Evolutionary conservation across 2,329 filamentous ascomycete species (phyloP).

Genomic region (Plectosphaerella cucumerina): DNA sequence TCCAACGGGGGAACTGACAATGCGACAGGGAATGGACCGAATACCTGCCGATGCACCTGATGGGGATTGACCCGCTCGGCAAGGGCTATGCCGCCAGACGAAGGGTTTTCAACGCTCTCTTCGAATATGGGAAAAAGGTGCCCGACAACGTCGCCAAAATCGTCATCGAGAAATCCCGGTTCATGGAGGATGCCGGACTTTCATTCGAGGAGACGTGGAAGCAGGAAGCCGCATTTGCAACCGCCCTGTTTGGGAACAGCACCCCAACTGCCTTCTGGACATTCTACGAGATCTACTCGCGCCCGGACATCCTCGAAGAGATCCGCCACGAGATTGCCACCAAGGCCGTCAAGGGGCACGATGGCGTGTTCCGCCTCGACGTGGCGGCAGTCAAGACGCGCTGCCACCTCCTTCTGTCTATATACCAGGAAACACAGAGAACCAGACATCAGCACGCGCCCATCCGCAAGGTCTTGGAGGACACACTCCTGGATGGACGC

Average conservation of each 20-base stretch:
- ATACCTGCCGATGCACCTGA: constrained; percentile 5
- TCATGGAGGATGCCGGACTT: constrained; percentile 7
- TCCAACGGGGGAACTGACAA: neutral
- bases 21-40: constrained; percentile 6
- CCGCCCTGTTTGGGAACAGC: constrained; percentile 36
- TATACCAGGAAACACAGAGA: constrained; percentile 30
- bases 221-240: constrained; percentile 1
- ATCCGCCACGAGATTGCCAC: constrained; percentile 32
- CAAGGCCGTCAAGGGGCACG: constrained; percentile 3
- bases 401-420: constrained; percentile 28
- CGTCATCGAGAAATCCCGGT: constrained; percentile 6
- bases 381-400: constrained; percentile 24
- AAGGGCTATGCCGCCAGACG: constrained; percentile 10
- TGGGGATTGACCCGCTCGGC: constrained; percentile 3
- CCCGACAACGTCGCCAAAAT: constrained; percentile 8
- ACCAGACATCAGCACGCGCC: constrained; percentile 17
- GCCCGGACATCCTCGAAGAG: constrained; percentile 28
- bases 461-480: constrained; percentile 24
- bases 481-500: constrained; percentile 27
- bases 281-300: constrained; percentile 36
- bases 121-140: constrained; percentile 8
- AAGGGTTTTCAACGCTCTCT: constrained; percentile 13
- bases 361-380: constrained; percentile 19
- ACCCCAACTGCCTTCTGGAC: constrained; percentile 39
- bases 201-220: constrained; percentile 2